A percentile compares a stretch with the other conserved stretches of the same genome.
These are phyloP conservation scores for Hypoxylon intermedium DNA, from an alignment of 495 filamentous ascomycete genomes.

Conservation along the genomic window DNA sequence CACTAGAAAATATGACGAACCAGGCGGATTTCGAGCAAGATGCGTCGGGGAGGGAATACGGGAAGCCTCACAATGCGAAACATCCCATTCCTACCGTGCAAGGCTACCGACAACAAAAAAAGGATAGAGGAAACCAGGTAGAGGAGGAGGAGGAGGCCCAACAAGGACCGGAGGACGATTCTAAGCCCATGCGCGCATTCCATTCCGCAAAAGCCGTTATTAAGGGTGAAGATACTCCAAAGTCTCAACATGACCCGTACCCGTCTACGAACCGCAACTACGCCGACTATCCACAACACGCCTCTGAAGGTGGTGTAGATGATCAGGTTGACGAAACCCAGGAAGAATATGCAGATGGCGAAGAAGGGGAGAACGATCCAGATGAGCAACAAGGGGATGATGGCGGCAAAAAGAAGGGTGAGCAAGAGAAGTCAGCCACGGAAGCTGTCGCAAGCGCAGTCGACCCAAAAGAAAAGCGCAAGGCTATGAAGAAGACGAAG, in stretches of 20 bases:
- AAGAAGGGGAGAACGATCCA: constrained; percentile 16
- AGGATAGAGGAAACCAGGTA: constrained; percentile 52
- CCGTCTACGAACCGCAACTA: constrained; percentile 49
- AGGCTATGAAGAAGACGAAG: constrained; percentile 64
- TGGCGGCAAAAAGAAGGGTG: constrained; percentile 23
- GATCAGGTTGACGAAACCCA: constrained; percentile 36
- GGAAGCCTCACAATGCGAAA: constrained; percentile 59
- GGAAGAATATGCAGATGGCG: constrained; percentile 14
- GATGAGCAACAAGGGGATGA: constrained; percentile 16
- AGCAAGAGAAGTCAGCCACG: constrained; percentile 57
- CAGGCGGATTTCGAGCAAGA: constrained; percentile 56
- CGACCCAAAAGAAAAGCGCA: constrained; percentile 65
- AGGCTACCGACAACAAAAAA: constrained; percentile 64
- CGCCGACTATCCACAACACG: constrained; percentile 44
- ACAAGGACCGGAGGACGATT: constrained; percentile 48
- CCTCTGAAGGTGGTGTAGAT: constrained; percentile 66
- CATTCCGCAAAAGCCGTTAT: constrained; percentile 52
- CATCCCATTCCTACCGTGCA: constrained; percentile 71
- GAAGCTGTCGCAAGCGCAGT: constrained; percentile 54
- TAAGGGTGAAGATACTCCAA: constrained; percentile 45
- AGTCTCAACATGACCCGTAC: constrained; percentile 48
- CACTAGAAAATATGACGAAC: constrained; percentile 19
- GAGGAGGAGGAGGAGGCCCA: constrained; percentile 50
- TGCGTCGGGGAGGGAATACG: constrained; percentile 53
- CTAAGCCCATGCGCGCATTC: constrained; percentile 47